Evolutionary conservation across 176 grass and related monocot species (phyloP).

Genomic region (Aechmea fasciata): DNA sequence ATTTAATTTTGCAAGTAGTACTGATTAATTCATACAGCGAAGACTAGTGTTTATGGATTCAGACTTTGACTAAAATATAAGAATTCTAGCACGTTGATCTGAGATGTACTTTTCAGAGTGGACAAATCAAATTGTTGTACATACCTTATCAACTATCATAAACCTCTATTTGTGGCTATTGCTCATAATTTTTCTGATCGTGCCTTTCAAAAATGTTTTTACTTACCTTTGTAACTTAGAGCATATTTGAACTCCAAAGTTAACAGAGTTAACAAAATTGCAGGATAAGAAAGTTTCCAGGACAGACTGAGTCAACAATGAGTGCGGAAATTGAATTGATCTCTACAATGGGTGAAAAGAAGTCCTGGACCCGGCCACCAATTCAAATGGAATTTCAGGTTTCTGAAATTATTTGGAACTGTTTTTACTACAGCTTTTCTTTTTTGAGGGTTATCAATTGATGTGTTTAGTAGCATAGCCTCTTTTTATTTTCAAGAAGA

Average conservation of each 20-base stretch:
- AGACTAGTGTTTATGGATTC: too few species aligned
- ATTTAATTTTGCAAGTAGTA: not conserved
- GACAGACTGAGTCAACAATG: constrained; percentile 98
- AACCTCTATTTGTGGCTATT: too few species aligned
- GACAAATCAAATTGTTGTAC: too few species aligned
- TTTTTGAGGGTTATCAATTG: too few species aligned
- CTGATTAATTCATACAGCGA: too few species aligned
- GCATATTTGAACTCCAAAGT: not conserved
- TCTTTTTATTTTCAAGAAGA: too few species aligned
- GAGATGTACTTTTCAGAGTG: too few species aligned
- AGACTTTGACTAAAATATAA: too few species aligned
- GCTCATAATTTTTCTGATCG: not conserved
- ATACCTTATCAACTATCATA: too few species aligned
- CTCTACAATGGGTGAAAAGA: constrained; percentile 98
- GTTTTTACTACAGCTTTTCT: not conserved
- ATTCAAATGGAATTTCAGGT: constrained; percentile 99
- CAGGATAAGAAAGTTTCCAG: constrained; percentile 98
- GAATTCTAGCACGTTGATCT: too few species aligned
- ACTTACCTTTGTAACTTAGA: not conserved
- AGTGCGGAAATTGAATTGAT: constrained; percentile 96
- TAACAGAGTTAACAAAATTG: constrained; percentile 14
- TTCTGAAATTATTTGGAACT: not conserved
- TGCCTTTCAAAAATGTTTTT: not conserved
- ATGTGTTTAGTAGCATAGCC: too few species aligned
- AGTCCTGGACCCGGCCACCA: constrained; percentile 79